Base-by-base conservation (phyloP, 257 asterid species). In the Solanum bulbocastanum region DNA sequence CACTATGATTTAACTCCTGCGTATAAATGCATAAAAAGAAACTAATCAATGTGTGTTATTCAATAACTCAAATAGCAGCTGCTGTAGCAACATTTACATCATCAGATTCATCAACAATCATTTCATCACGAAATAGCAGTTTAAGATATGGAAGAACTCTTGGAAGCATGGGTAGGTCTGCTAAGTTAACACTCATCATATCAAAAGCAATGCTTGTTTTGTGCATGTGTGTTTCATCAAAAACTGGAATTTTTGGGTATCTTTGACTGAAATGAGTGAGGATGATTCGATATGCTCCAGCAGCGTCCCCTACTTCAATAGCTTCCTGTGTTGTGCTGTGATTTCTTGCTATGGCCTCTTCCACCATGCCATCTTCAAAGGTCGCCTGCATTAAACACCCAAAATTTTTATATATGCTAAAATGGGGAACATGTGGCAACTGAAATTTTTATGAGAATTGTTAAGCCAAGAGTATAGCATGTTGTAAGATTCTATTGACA, bases 191-290 rank as follows among this genome's bases (percentile, higher is more conserved):
- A 76, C 99, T 97, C 98, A 97, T 96, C 98, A 97, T 71, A 87
- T 97, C 99, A 25, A 97, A 97, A 4, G 98, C 99, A 88, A 97
- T 91, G 94, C 98, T 92, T 0, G 98, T 95, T 27, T 96, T 96
- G 85, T 96, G 94, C 94, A 91, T 93, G 89, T 93, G 96, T n/a
- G 87, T 40, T 71, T 95, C 96, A 32, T 95, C 98, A 39, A 97
- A 91, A 58, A 95, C 97, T 18, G 99, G 99, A 75, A 97, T 93
- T 90, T 97, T 97, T 5, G 99, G 99, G 89, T 97, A 97, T 89
- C 99, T 91, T 89, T 97, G 99, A 93, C 99, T 96, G 91, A 96
- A 96, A 85, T 96, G 99, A 18, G 99, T 96, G 5, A 96, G 98
- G 56, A 97, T 95, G 18, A 95, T 87, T 1, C 98, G 95, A 83